These are phyloP conservation scores for Triticum urartu DNA, from an alignment of 176 grass and related monocot genomes.

Conservation along the genomic window DNA sequence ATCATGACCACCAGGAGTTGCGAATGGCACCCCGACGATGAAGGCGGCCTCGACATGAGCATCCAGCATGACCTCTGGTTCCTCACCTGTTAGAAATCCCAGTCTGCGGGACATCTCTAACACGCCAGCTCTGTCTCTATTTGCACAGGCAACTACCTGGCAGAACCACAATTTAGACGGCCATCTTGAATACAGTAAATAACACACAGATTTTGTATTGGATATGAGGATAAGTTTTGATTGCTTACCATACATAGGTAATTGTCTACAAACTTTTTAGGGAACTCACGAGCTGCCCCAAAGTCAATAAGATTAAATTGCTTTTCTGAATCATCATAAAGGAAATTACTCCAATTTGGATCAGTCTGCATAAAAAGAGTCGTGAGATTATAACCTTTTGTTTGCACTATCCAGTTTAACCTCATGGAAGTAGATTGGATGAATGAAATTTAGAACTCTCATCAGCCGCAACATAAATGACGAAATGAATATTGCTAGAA, in stretches of 20 bases:
- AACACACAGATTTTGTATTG: neutral
- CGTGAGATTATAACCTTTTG: neutral
- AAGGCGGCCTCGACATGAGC: constrained; percentile 87
- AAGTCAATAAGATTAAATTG: constrained; percentile 95
- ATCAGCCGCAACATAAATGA: neutral
- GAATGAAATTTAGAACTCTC: neutral
- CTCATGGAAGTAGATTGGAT: neutral
- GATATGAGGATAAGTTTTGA: neutral
- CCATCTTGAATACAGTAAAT: neutral
- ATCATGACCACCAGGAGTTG: constrained; percentile 64
- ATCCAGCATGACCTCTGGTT: constrained; percentile 84
- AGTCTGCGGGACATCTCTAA: constrained; percentile 84
- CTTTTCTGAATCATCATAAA: constrained; percentile 64
- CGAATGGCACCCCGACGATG: constrained; percentile 81
- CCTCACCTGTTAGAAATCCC: constrained; percentile 85
- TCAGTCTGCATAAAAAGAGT: constrained; percentile 70
- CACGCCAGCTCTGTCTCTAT: constrained; percentile 65
- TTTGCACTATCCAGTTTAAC: neutral
- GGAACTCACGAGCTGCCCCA: constrained; percentile 77
- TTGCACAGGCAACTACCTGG: constrained; percentile 87
- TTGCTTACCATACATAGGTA: constrained; percentile 75
- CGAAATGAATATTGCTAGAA: neutral
- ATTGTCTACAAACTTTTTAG: constrained; percentile 83
- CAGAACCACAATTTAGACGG: neutral
- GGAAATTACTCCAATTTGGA: constrained; percentile 98